Base-by-base conservation (phyloP, 495 filamentous ascomycete species). In the Xylaria telfairii region DNA sequence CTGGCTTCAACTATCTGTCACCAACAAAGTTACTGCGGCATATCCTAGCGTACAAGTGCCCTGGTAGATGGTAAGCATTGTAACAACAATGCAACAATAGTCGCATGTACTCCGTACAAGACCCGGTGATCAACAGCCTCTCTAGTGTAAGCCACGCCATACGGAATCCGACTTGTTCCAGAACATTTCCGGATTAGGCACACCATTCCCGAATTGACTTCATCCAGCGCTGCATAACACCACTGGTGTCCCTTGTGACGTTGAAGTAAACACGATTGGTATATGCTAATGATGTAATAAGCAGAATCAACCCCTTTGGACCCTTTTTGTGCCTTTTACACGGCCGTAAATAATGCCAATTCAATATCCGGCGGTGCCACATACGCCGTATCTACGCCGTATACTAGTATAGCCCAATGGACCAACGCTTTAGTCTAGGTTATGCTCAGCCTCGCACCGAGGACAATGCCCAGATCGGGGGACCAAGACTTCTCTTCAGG, bases 181-280 rank as follows among this genome's bases (percentile, higher is more conserved):
- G 62, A 65, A 65, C 30, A 65, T 37, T 65, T 26, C 62, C 30
- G 19, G 8, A 51, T 34, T 44, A 21, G 44, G 62, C 62, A 30
- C 19, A 41, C 41, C 28, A 64, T 37, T 59, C 56, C 56, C 56
- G 19, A 59, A 59, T 21, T 37, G 56, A 59, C 56, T n/a, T 17
- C 30, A 59, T 59, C 8, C 17, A 59, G 56, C 56, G 32, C 1
- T 37, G 37, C 39, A 17, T n/a, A n/a, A 12, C n/a, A 4, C 21
- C 2, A 28, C 59, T 6, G 9, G 26, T 34, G 19, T 19, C 56
- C 15, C 56, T 59, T n/a, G 32, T 49, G 46, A n/a, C 46, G 15
- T 21, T 49, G 17, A 49, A 17, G 3, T 49, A 49, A 21, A 3
- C 15, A 15, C 21, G 46, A 21, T 49, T 49, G 46, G 21, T 49